phyloP scores from a whole-genome alignment of 306 rosid genomes.

The Cucurbita pepo region DNA sequence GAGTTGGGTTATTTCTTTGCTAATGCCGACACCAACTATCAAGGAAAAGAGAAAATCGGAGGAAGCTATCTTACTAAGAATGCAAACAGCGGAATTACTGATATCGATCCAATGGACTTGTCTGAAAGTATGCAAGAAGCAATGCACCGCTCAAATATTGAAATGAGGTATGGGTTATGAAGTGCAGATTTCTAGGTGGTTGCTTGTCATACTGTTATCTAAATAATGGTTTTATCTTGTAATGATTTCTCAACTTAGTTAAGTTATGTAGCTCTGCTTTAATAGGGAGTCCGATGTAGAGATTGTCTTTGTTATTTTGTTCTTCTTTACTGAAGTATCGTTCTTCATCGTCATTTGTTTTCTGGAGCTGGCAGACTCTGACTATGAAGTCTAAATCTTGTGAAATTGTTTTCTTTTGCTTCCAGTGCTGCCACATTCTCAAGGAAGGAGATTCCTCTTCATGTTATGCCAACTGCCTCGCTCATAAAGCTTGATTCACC shows the following conservation, averaged over 20 bases:
- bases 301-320: neutral
- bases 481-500: conserved; percentile 63
- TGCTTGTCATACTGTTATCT: neutral
- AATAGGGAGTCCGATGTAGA: neutral
- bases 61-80: conserved; percentile 29
- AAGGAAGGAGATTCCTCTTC: conserved; percentile 88
- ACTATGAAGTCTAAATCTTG: too few species aligned
- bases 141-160: conserved; percentile 93
- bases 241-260: neutral
- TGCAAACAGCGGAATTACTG: conserved; percentile 26
- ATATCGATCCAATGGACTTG: conserved; percentile 85
- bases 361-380: too few species aligned
- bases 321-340: neutral
- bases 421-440: conserved; percentile 74
- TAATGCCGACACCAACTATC: conserved; percentile 65
- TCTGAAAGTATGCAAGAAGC: conserved; percentile 99
- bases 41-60: conserved; percentile 41
- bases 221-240: neutral
- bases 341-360: neutral
- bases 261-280: neutral
- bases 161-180: conserved; percentile 51
- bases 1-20: conserved; percentile 79
- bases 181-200: neutral
- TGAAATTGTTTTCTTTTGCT: conserved; percentile 11
- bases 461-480: conserved; percentile 54